Evolutionary conservation across 2,329 filamentous ascomycete species (phyloP).

Genomic region (Aspergillus brasiliensis): DNA sequence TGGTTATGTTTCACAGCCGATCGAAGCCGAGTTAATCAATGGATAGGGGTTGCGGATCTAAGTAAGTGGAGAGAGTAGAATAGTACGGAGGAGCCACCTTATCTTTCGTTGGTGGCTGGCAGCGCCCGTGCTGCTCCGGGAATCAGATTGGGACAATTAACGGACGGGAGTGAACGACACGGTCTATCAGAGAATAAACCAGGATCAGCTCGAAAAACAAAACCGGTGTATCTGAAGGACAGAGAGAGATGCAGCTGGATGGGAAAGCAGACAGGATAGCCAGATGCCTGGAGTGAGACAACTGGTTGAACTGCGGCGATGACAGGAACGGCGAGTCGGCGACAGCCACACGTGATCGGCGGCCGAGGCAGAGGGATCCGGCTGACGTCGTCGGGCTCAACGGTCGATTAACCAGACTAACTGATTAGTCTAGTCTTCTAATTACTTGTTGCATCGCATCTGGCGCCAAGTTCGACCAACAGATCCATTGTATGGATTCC

Average conservation of each 20-base stretch:
- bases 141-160: not conserved
- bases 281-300: not conserved
- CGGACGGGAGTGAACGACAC: not conserved
- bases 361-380: conserved; percentile 7
- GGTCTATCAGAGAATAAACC: not conserved
- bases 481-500: not conserved
- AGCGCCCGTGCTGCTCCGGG: conserved; percentile 2
- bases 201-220: not conserved
- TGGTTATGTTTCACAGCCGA: not conserved
- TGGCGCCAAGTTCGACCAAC: not conserved
- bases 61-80: conserved; percentile 5
- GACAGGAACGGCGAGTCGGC: conserved; percentile 7
- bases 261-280: not conserved
- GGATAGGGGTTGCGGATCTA: conserved; percentile 4
- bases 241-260: not conserved
- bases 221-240: not conserved
- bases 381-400: conserved; percentile 2
- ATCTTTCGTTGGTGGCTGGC: conserved; percentile 11
- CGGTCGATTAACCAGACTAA: not conserved
- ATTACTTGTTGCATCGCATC: too few species aligned
- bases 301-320: not conserved
- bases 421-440: not conserved
- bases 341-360: conserved; percentile 10
- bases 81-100: conserved; percentile 5
- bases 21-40: not conserved